Conservation (phyloP, 805 yeast species). For the Ogataea philodendri region DNA sequence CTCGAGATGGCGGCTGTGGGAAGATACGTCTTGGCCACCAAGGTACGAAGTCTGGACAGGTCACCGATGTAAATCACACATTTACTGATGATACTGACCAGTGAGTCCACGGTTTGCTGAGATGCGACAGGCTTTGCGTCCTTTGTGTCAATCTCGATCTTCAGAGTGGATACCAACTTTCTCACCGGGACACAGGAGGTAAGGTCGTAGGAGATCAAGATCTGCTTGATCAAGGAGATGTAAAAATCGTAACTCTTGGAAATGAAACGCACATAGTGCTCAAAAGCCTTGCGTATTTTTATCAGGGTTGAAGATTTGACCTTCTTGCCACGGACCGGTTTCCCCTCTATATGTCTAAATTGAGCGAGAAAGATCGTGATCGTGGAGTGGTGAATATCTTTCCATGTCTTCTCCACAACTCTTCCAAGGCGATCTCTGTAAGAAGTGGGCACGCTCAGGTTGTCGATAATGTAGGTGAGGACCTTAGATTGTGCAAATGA, state of each 20-base stretch:
- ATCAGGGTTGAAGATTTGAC: conserved; percentile 29
- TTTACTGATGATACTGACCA: conserved; percentile 46
- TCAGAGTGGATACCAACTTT: conserved; percentile 31
- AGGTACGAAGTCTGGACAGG: conserved; percentile 53
- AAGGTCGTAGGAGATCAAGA: conserved; percentile 40
- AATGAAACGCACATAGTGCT: conserved; percentile 47
- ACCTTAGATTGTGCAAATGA: conserved; percentile 49
- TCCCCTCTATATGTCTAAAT: too few species aligned
- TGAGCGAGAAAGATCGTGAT: conserved; percentile 53
- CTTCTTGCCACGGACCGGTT: conserved; percentile 21
- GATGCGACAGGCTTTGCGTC: conserved; percentile 10
- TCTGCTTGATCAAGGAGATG: conserved; percentile 38
- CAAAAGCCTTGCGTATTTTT: conserved; percentile 56
- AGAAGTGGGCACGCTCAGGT: conserved; percentile 23
- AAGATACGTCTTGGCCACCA: conserved; percentile 45
- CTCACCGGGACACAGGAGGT: conserved; percentile 35
- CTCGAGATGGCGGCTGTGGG: conserved; percentile 33
- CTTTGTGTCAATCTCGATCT: conserved; percentile 11
- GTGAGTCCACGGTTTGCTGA: conserved; percentile 19
- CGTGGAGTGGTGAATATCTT: conserved; percentile 61
- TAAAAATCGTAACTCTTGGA: conserved; percentile 51
- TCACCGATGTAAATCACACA: conserved; percentile 56
- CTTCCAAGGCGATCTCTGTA: conserved; percentile 20
- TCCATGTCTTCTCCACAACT: conserved; percentile 56
- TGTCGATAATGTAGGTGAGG: conserved; percentile 40